phyloP scores from a whole-genome alignment of 2,329 filamentous ascomycete genomes.

The Neofusicoccum sp. region DNA sequence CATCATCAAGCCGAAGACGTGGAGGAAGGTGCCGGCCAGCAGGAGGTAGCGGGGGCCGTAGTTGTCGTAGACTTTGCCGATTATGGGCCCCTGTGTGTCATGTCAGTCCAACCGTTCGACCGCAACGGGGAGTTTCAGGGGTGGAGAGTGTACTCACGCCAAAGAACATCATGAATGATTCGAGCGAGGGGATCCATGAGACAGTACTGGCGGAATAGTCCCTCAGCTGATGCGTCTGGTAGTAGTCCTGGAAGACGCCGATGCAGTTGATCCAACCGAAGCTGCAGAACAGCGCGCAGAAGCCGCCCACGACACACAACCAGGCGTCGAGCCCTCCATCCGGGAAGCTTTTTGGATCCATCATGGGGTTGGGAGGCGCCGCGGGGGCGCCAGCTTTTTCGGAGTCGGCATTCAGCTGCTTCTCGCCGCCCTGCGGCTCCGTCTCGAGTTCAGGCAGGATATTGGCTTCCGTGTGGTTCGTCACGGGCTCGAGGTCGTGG shows the following conservation, averaged over 20 bases:
- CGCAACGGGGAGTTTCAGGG: too few relatives aligned
- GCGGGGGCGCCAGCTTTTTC: slow-evolving; percentile 11
- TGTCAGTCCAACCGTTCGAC: not conserved
- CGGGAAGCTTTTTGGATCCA: slow-evolving; percentile 29
- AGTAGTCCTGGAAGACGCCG: slow-evolving; percentile 52
- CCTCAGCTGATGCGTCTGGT: slow-evolving; percentile 45
- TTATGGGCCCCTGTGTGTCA: slow-evolving; percentile 54
- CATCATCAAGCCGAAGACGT: slow-evolving; percentile 68
- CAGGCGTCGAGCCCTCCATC: slow-evolving; percentile 45
- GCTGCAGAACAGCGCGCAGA: slow-evolving; percentile 34
- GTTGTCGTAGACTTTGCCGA: slow-evolving; percentile 66
- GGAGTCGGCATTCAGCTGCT: not conserved
- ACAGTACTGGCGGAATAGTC: slow-evolving; percentile 44
- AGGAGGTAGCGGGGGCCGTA: slow-evolving; percentile 63
- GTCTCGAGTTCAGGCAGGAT: slow-evolving; percentile 14
- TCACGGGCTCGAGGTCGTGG: slow-evolving; percentile 13
- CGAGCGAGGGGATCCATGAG: slow-evolving; percentile 49
- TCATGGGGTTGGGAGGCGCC: slow-evolving; percentile 12
- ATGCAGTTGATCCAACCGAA: slow-evolving; percentile 50
- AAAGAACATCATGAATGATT: slow-evolving; percentile 55
- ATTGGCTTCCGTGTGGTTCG: slow-evolving; percentile 19
- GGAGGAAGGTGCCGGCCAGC: slow-evolving; percentile 55
- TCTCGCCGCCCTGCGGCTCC: not conserved
- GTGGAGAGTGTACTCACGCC: slow-evolving; percentile 39
- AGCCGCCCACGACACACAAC: slow-evolving; percentile 43